Evolutionary conservation across 1,284 basidiomycete genomes (phyloP).

Genomic region (Trametes polyzona): DNA sequence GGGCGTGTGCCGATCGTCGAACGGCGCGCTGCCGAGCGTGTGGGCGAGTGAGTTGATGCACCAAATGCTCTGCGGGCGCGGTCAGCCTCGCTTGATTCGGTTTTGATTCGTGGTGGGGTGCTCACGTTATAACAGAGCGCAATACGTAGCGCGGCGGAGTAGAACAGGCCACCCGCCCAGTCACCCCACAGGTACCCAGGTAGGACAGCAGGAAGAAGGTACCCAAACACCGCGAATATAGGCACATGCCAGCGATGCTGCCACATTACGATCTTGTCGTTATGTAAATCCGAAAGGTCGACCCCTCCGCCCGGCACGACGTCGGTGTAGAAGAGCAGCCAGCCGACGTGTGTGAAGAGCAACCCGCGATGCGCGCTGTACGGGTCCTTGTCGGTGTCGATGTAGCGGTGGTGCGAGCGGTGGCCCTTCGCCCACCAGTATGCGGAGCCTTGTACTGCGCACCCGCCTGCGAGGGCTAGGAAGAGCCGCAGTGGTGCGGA

Average conservation of each 20-base stretch:
- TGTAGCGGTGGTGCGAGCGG: conserved; percentile 93
- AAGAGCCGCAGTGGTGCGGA: conserved; percentile 77
- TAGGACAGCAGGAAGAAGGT: conserved; percentile 76
- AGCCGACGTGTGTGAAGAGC: conserved; percentile 83
- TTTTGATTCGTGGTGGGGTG: no score
- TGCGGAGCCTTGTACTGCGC: conserved; percentile 89
- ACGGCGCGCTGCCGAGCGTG: conserved; percentile 90
- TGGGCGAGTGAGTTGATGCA: conserved; percentile 96
- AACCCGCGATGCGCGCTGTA: conserved; percentile 92
- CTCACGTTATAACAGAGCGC: conserved; percentile 88
- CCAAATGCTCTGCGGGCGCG: conserved; percentile 74
- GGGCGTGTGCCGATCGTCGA: conserved; percentile 94
- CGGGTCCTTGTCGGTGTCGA: conserved; percentile 94
- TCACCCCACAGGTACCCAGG: conserved; percentile 88
- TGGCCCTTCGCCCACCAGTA: conserved; percentile 96
- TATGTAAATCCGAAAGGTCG: conserved; percentile 83
- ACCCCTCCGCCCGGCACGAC: conserved; percentile 80
- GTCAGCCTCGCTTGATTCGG: no score
- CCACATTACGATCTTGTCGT: conserved; percentile 81
- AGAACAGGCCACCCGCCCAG: conserved; percentile 83
- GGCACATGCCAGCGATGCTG: conserved; percentile 83
- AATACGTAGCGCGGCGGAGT: conserved; percentile 80
- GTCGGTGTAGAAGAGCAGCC: conserved; percentile 92
- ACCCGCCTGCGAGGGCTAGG: conserved; percentile 79
- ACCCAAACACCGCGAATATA: conserved; percentile 74